Base-by-base conservation (phyloP, 805 yeast species). In the Barnettozyma californica region DNA sequence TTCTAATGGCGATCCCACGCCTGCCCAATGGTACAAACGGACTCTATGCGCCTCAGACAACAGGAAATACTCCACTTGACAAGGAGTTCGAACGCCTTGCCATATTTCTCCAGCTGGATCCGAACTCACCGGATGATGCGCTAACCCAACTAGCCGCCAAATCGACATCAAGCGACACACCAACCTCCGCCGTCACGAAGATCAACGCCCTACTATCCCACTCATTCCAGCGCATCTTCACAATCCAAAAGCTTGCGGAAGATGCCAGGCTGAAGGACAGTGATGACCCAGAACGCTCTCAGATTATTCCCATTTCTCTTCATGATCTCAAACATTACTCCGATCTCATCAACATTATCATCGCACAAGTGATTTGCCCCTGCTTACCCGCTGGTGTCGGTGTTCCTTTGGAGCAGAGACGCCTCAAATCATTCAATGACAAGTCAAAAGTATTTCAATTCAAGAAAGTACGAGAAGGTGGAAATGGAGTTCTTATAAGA, bases 321-420 rank as follows among this genome's bases (percentile, higher is more conserved):
- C 90, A 88, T 57, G 98, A 94, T 62, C 81, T 92, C 75, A 85
- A 82, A 61, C 75, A 79, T 4, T 77, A 94, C 48, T 83, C 85
- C 33, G 76, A 73, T 20, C 60, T 92, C 40, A 64, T 85, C 18
- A 84, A 83, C 53, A 49, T 84, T 10, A 70, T 91, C 2, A 78
- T 90, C 0, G 65, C 84, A 1, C 84, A 82, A 53, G 91, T 95
- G 0, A 71, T 92, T 0, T 84, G 84, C 55, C 79, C 90, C 0
- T 76, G 78, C 44, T 52, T 88, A 1, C 77, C 82, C 0, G 50
- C 62, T 9, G 76, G 76, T 2, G 71, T 82, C 20, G 87, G 90
- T 1, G 74, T 87, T 2, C 87, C 92, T 0, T 59, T 84, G 25
- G 81, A 75, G 4, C 75, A 80, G 53, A 67, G 95, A 57, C 62